Evolutionary conservation across 176 grass and related monocot species (phyloP), one percentile per base, ranked within the genome.

Genomic region (Triticum dicoccoides): DNA sequence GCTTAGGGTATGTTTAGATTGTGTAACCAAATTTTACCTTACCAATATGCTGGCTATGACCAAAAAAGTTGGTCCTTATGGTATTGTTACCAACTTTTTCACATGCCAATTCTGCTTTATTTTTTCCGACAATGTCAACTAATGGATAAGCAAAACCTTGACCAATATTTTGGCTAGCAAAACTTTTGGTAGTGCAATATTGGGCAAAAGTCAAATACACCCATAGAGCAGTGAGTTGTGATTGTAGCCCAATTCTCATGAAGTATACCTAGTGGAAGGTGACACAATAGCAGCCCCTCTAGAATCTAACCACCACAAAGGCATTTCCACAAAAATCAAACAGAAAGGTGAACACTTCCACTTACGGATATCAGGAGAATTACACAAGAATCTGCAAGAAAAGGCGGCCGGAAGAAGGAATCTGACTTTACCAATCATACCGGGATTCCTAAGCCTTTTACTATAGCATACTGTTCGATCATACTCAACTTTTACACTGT

Each of bases 401-500:
- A 89, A 52, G 72, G 72, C 32, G 82, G 65, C 17, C 49, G 65
- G 85, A 70, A 66, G 38, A 41, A 84, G 80, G 87, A 77, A 84
- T 73, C 34, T 5, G 10, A 87, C 81, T 89, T 76, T 56, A 54
- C 88, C 65, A 18, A 87, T 69, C 63, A 47, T 79, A 71, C 62
- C 65, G 39, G 18, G 69, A 89, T 81, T 89, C 67, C 86, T 73
- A 88, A 88, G 67, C 73, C 61, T 89, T 89, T 89, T 80, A 41
- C 86, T 30, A 58, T 27, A 80, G 25, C 85, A 47, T 88, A 80
- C 76, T 88, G 88, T 38, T 81, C 80, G 72, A 90, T 41, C 24
- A 58, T 68, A 44, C 69, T 47, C 72, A 24, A 78, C 75, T 91
- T 59, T 92, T 82, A 74, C 49, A 80, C 33, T 77, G 76, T 66